Percentiles rank a stretch among this genome's conserved stretches.
These are phyloP conservation scores for Knoxdaviesia capensis DNA, from an alignment of 2,329 filamentous ascomycete genomes.

Conservation along the genomic window DNA sequence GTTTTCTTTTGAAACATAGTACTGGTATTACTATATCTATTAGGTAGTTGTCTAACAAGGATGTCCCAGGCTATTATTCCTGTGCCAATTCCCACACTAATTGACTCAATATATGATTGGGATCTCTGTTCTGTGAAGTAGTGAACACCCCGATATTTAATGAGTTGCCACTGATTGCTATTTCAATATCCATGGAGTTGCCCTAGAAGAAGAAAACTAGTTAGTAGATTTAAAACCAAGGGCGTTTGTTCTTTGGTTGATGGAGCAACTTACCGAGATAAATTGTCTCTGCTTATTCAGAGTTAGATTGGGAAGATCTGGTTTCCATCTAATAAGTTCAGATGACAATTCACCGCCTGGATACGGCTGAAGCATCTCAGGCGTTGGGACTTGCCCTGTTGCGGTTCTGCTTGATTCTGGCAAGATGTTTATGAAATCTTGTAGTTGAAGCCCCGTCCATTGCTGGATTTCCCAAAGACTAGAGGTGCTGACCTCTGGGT, in stretches of 20 bases:
- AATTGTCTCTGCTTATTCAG: neutral
- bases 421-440: slow-evolving; percentile 55
- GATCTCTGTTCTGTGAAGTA: no score
- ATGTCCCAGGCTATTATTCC: no score
- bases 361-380: no score
- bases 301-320: neutral
- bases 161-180: neutral
- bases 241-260: no score
- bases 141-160: slow-evolving; percentile 2
- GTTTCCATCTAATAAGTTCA: no score
- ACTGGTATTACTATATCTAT: no score
- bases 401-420: neutral
- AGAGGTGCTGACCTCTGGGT: slow-evolving; percentile 30
- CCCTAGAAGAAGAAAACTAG: neutral
- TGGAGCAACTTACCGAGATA: neutral
- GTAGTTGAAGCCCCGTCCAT: slow-evolving; percentile 55
- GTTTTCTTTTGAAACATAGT: no score
- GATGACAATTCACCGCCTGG: no score
- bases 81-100: no score
- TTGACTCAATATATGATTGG: no score
- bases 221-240: neutral
- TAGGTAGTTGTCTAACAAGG: no score
- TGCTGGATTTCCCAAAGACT: slow-evolving; percentile 49
- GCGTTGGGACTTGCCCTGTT: neutral
- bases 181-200: slow-evolving; percentile 3